A percentile compares a stretch with the other conserved stretches of the same genome.
Evolutionary conservation across 106 monocot genomes (phyloP).

Genomic region (Acorus calamus): DNA sequence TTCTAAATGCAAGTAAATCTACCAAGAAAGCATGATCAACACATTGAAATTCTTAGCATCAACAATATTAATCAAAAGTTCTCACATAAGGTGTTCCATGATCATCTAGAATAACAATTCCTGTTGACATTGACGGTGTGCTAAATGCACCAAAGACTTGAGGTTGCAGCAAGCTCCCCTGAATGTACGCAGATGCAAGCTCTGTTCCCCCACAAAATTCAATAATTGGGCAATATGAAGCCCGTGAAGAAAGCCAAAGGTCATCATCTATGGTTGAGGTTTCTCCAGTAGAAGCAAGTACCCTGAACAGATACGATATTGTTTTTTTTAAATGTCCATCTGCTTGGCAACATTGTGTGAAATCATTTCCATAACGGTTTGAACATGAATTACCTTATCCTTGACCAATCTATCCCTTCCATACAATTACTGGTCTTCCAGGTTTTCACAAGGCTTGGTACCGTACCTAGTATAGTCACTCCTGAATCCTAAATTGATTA

Average conservation of each 20-base stretch:
- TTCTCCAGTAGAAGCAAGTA: conserved; percentile 66
- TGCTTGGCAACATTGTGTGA: no score
- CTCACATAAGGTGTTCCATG: conserved; percentile 64
- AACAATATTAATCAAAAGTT: not conserved
- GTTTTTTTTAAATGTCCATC: not conserved
- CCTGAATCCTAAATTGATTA: conserved; percentile 57
- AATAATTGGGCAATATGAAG: conserved; percentile 61
- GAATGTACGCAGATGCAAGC: conserved; percentile 74
- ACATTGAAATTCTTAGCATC: not conserved
- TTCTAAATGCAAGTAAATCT: not conserved
- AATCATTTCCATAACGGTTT: no score
- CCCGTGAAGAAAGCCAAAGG: conserved; percentile 78
- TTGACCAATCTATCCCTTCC: conserved; percentile 80
- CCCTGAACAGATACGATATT: conserved; percentile 21
- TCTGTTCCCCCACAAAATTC: conserved; percentile 95
- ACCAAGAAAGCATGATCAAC: not conserved
- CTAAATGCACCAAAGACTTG: conserved; percentile 93
- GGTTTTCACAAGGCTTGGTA: conserved; percentile 78
- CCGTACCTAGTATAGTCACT: conserved; percentile 76
- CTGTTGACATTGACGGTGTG: conserved; percentile 63
- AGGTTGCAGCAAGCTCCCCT: conserved; percentile 60
- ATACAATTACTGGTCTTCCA: conserved; percentile 86
- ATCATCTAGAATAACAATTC: conserved; percentile 73
- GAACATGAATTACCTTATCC: conserved; percentile 44
- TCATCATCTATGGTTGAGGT: conserved; percentile 83